A percentile compares a stretch with the other conserved stretches of the same genome.
Conservation (phyloP, 495 filamentous ascomycete genomes). For the Diplogelasinospora grovesii region DNA sequence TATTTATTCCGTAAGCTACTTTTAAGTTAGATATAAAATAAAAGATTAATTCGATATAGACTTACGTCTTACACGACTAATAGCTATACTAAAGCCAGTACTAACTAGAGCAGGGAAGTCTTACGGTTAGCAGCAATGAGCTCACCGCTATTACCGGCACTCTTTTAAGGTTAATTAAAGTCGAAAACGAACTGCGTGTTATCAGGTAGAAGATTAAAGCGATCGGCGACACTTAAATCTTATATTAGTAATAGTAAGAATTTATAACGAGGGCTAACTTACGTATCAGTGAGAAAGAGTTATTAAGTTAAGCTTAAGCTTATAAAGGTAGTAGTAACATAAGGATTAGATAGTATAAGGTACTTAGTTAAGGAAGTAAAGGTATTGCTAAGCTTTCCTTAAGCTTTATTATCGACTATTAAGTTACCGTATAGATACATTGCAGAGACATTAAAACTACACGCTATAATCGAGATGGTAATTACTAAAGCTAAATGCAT, state of each 20-base stretch:
- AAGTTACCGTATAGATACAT: too few relatives aligned
- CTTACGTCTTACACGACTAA: constrained; percentile 41
- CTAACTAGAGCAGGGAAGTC: constrained; percentile 34
- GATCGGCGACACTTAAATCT: constrained; percentile 16
- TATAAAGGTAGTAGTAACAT: not conserved
- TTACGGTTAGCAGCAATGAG: constrained; percentile 31
- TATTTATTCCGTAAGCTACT: too few relatives aligned
- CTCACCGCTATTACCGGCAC: constrained; percentile 29
- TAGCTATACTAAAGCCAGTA: constrained; percentile 25
- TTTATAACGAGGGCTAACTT: not conserved
- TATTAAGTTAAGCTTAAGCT: constrained; percentile 4
- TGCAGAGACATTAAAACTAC: too few relatives aligned
- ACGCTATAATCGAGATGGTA: constrained; percentile 20
- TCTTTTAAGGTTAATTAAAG: constrained; percentile 25
- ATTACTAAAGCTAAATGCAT: constrained; percentile 11
- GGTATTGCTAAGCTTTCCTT: too few relatives aligned
- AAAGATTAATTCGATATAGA: too few relatives aligned
- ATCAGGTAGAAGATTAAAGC: constrained; percentile 23
- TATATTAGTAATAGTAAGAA: not conserved
- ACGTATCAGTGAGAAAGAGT: constrained; percentile 13
- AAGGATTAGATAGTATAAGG: too few relatives aligned
- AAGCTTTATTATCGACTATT: too few relatives aligned
- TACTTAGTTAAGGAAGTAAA: too few relatives aligned
- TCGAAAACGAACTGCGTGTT: constrained; percentile 32
- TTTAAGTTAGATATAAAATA: too few relatives aligned